Evolutionary conservation across 1,284 basidiomycete species (phyloP), one percentile per base, ranked within the genome.

Genomic region (Ceratobasidium sp.): DNA sequence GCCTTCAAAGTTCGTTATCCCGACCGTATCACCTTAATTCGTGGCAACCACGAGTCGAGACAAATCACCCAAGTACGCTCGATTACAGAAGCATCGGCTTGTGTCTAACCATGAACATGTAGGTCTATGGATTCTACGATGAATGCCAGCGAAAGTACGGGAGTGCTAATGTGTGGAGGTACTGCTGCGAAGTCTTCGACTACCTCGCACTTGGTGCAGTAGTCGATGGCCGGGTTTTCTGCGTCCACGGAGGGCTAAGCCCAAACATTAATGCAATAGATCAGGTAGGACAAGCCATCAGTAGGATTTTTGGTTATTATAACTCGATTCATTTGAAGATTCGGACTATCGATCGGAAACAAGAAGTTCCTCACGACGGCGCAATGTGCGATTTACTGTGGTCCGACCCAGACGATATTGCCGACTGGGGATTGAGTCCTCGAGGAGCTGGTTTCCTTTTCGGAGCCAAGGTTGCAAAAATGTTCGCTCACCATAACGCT

Each of bases 281-380:
- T 87, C 94, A 96, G 89, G 96, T 96, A 82, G 81, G 90, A 84
- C 38, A 44, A 66, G 77, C 52, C 77, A 13, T 68, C 48, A 62
- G 23, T 28, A 7, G 28, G 17, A 3, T 50, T 15, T 50, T 48
- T 13, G 1, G 68, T 28, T 5, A n/a, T 44, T 46, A 50, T 59
- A 28, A 23, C 52, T 44, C 46, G 42, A 17, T 62, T 67, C 52
- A 13, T 77, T 26, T 42, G 2, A 85, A 98, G 96, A 99, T 99
- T 83, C 93, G 97, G 62, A 90, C 92, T 56, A 97, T 99, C 81
- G 97, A 99, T 87, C 87, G 97, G 46, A 97, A 98, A 85, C 96
- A 99, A 86, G 97, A 99, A 84, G 98, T 99, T 13, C 97, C 97
- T n/a, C 98, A 99, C 84, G 97, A 99, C 84, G 97, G 98, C 10